These are phyloP conservation scores for Pseudopithomyces chartarum DNA, from an alignment of 2,329 filamentous ascomycete genomes.

Conservation along the genomic window DNA sequence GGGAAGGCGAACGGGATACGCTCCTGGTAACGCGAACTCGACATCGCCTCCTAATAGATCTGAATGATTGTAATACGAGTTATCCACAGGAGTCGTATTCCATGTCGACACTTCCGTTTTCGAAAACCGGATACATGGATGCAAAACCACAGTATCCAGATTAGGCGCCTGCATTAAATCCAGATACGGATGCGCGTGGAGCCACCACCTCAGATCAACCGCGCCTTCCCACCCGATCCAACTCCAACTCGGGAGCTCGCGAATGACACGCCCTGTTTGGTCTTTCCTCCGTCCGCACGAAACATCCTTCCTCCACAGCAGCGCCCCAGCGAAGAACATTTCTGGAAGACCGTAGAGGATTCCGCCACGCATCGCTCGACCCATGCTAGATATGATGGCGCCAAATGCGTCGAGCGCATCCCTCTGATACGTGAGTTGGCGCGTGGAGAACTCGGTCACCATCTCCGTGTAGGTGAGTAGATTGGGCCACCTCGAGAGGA, in stretches of 20 bases:
- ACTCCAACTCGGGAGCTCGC: slow-evolving; percentile 2
- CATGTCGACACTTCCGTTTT: neutral
- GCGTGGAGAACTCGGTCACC: neutral
- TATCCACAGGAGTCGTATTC: neutral
- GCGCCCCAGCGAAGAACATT: slow-evolving; percentile 12
- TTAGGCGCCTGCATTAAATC: neutral
- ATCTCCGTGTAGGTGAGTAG: neutral
- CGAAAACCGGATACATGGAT: neutral
- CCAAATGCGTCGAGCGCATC: slow-evolving; percentile 15
- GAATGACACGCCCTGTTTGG: neutral
- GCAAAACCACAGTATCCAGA: neutral
- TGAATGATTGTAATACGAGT: neutral
- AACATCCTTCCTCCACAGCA: slow-evolving; percentile 11
- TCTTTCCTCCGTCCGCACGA: neutral
- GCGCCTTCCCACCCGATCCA: neutral
- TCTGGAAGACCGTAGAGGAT: slow-evolving; percentile 16
- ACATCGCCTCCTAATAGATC: neutral
- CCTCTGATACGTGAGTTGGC: slow-evolving; percentile 11
- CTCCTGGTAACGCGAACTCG: neutral
- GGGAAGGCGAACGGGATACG: neutral
- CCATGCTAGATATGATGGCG: slow-evolving; percentile 6
- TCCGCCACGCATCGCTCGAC: slow-evolving; percentile 2
- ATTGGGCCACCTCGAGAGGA: neutral
- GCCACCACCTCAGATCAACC: neutral
- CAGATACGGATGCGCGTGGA: neutral